phyloP scores from a whole-genome alignment of 176 grass and related monocot species.

The Paspalum vaginatum region DNA sequence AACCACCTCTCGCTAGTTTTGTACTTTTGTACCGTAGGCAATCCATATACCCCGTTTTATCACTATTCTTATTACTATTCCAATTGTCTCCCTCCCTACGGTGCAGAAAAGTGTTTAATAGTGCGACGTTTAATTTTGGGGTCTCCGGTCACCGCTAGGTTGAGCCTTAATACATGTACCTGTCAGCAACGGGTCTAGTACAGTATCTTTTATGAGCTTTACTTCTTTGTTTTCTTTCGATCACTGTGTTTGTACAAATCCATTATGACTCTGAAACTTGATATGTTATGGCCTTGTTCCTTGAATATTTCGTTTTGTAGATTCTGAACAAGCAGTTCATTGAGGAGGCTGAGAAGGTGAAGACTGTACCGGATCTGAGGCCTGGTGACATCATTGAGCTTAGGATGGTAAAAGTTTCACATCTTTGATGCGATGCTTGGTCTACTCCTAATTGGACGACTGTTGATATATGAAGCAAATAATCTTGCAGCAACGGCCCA shows the following conservation, averaged over 20 bases:
- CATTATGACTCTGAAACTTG: background rate
- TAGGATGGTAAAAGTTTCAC: constrained; percentile 67
- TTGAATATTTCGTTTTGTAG: constrained; percentile 42
- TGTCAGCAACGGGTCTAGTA: background rate
- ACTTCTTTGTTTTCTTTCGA: background rate
- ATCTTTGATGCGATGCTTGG: background rate
- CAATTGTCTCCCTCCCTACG: too few species aligned
- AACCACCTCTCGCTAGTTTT: too few species aligned
- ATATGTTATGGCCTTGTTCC: background rate
- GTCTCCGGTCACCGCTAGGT: too few species aligned
- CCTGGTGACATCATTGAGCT: constrained; percentile 92
- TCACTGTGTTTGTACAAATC: background rate
- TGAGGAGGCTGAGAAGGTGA: constrained; percentile 83
- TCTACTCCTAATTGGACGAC: constrained; percentile 13
- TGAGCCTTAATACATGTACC: background rate
- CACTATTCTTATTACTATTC: too few species aligned
- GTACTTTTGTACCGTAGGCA: too few species aligned
- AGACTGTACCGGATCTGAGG: constrained; percentile 81
- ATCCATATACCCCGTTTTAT: too few species aligned
- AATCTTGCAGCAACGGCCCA: constrained; percentile 72
- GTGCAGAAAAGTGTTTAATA: too few species aligned
- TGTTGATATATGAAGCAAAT: constrained; percentile 21
- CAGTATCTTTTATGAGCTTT: background rate
- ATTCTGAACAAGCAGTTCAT: constrained; percentile 92
- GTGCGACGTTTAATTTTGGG: too few species aligned